Evolutionary conservation across 1,139 yeast species (phyloP).

Genomic region (Pichia sp.): DNA sequence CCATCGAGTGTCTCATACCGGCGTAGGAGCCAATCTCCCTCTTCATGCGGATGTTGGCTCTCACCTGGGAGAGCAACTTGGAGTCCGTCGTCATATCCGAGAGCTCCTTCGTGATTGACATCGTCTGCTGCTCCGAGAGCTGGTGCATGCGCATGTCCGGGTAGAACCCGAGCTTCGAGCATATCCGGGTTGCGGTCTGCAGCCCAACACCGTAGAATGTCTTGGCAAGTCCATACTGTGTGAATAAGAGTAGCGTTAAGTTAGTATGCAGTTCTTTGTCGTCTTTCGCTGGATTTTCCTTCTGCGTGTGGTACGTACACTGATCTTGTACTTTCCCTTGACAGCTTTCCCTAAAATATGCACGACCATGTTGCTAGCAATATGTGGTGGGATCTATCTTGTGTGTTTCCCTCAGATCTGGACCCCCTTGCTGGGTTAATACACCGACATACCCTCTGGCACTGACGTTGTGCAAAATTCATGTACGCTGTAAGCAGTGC

Average conservation of each 20-base stretch:
- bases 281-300: not conserved
- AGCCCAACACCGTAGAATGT: conserved; percentile 84
- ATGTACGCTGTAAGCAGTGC: too few species aligned
- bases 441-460: too few species aligned
- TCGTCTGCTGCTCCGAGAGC: conserved; percentile 78
- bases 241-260: not conserved
- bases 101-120: conserved; percentile 82
- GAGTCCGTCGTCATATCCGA: conserved; percentile 82
- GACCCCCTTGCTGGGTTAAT: too few species aligned
- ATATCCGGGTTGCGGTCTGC: conserved; percentile 66
- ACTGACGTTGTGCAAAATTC: too few species aligned
- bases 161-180: conserved; percentile 85
- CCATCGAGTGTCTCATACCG: conserved; percentile 86
- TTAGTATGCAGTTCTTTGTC: conserved; percentile 2
- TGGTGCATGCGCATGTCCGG: conserved; percentile 95
- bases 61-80: conserved; percentile 72
- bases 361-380: conserved; percentile 50
- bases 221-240: conserved; percentile 67
- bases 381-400: not conserved
- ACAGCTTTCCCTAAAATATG: conserved; percentile 73
- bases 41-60: conserved; percentile 76
- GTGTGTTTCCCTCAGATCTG: too few species aligned
- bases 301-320: conserved; percentile 29
- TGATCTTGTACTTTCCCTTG: conserved; percentile 45
- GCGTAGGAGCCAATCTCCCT: conserved; percentile 78